phyloP scores from a whole-genome alignment of 345 rosid species.

The Eucalyptus erythrocorys region DNA sequence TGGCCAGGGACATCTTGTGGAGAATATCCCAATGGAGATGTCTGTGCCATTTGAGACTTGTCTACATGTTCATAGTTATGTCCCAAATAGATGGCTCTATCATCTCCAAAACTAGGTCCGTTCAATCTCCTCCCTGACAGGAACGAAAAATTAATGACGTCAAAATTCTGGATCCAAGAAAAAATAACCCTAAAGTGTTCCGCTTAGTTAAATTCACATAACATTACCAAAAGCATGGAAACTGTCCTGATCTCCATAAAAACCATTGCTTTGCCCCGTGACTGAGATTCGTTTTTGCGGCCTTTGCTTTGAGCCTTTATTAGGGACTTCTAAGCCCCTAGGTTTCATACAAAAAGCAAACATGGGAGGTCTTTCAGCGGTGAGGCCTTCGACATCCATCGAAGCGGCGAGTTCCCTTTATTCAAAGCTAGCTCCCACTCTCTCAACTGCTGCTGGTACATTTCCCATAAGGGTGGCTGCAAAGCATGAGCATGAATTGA shows the following conservation, averaged over 20 bases:
- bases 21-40: constrained; percentile 35
- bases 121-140: constrained; percentile 60
- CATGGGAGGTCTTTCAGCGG: constrained; percentile 71
- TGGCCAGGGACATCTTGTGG: constrained; percentile 25
- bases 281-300: constrained; percentile 63
- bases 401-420: constrained; percentile 21
- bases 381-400: constrained; percentile 40
- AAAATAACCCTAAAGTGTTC: neutral
- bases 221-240: constrained; percentile 36
- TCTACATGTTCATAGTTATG: constrained; percentile 45
- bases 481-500: neutral
- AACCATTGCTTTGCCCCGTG: constrained; percentile 36
- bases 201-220: neutral
- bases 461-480: constrained; percentile 92
- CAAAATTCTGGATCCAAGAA: neutral
- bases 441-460: constrained; percentile 64
- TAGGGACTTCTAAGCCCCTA: constrained; percentile 83
- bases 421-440: constrained; percentile 69
- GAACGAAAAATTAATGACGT: neutral
- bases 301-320: constrained; percentile 85
- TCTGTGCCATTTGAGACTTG: constrained; percentile 38
- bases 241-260: constrained; percentile 44
- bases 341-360: constrained; percentile 98
- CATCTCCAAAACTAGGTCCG: constrained; percentile 68
- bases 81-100: constrained; percentile 29